These are phyloP conservation scores for Rhypophila decipiens DNA, from an alignment of 495 filamentous ascomycete species.

Conservation along the genomic window DNA sequence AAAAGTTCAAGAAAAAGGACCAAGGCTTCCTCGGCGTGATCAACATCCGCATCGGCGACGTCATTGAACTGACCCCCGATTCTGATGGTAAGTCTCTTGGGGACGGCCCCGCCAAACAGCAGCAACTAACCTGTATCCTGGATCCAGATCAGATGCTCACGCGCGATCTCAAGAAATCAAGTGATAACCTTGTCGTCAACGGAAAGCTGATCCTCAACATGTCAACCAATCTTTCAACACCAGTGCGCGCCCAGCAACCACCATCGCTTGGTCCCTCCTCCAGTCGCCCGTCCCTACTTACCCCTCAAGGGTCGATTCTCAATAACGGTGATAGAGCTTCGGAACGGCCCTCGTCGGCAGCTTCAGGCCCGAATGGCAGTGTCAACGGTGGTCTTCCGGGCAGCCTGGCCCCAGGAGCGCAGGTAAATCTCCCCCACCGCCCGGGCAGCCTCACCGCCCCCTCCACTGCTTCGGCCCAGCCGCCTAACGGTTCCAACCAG, in stretches of 20 bases:
- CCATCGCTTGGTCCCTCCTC: slow-evolving; percentile 23
- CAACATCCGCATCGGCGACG: slow-evolving; percentile 89
- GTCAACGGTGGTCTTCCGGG: slow-evolving; percentile 5
- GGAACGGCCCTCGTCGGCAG: slow-evolving; percentile 39
- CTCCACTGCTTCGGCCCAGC: slow-evolving; percentile 25
- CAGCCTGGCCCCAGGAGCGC: slow-evolving; percentile 8
- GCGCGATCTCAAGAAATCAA: slow-evolving; percentile 95
- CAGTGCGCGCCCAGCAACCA: slow-evolving; percentile 24
- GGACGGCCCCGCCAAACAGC: background rate
- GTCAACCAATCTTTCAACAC: slow-evolving; percentile 69
- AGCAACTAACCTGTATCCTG: slow-evolving; percentile 1
- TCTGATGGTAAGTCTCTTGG: slow-evolving; percentile 73
- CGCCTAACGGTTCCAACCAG: slow-evolving; percentile 26
- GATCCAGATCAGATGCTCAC: slow-evolving; percentile 81
- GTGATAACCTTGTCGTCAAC: slow-evolving; percentile 94
- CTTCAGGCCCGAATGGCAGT: slow-evolving; percentile 37
- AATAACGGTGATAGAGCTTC: slow-evolving; percentile 24
- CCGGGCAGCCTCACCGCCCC: slow-evolving; percentile 33
- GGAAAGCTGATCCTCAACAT: slow-evolving; percentile 95
- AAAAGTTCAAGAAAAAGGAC: slow-evolving; percentile 99
- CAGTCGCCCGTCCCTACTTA: slow-evolving; percentile 34
- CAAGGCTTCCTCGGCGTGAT: slow-evolving; percentile 97
- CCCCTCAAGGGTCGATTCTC: slow-evolving; percentile 30
- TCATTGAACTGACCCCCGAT: slow-evolving; percentile 80
- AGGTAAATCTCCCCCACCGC: slow-evolving; percentile 28